phyloP scores from a whole-genome alignment of 345 rosid genomes.

The Lepidium didymum region DNA sequence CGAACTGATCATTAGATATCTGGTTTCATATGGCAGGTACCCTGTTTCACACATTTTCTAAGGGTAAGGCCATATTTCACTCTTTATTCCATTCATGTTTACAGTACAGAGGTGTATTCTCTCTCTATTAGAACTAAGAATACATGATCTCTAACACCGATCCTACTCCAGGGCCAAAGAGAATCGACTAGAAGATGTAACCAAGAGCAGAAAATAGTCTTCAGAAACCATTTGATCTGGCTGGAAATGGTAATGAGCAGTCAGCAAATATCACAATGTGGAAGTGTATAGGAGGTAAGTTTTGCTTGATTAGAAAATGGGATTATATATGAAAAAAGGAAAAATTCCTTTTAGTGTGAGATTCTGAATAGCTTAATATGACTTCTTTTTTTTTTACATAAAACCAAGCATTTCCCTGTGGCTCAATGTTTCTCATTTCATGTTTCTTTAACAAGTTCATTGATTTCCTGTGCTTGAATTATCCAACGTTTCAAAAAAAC shows the following conservation, averaged over 20 bases:
- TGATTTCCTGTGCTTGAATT: no score
- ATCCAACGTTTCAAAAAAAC: no score
- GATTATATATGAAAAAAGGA: background rate
- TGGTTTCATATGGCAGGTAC: constrained; percentile 11
- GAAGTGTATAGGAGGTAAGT: background rate
- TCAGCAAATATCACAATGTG: background rate
- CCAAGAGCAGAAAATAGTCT: background rate
- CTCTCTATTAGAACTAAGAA: background rate
- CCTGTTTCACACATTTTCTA: background rate
- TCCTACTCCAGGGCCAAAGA: background rate
- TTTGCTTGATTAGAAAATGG: background rate
- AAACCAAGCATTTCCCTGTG: background rate
- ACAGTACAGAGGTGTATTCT: background rate
- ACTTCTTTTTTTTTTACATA: background rate
- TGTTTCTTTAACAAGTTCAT: background rate
- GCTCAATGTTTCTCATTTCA: background rate
- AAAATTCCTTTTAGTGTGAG: background rate
- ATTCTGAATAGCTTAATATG: background rate
- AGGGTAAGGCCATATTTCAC: background rate
- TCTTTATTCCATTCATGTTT: background rate
- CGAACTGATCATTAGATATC: background rate
- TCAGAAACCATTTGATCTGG: background rate
- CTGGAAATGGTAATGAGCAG: background rate
- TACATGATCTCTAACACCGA: background rate
- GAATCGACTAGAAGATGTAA: constrained; percentile 11